Conservation (phyloP, 352 stramenopile species). For the Pythium phragmiticola region DNA sequence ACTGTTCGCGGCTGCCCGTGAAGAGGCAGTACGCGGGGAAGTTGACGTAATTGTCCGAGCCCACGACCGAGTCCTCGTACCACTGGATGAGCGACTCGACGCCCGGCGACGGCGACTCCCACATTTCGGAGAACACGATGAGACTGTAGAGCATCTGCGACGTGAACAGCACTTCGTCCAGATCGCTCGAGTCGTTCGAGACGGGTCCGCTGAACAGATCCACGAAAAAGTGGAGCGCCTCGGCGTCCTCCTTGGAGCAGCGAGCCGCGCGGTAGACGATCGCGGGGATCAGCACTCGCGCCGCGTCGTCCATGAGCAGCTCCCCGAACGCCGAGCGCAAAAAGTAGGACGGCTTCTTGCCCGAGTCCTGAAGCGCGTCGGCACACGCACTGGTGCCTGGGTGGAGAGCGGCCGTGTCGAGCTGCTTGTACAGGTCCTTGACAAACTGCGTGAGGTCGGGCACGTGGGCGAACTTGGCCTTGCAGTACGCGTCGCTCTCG, state of each 20-base stretch:
- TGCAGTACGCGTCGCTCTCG: slow-evolving; percentile 56
- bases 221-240: slow-evolving; percentile 14
- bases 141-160: slow-evolving; percentile 31
- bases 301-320: slow-evolving; percentile 49
- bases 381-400: slow-evolving; percentile 41
- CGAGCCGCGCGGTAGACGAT: slow-evolving; percentile 10
- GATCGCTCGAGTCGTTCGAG: background rate
- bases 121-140: slow-evolving; percentile 31
- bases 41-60: slow-evolving; percentile 56
- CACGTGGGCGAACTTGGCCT: slow-evolving; percentile 57
- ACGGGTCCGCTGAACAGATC: slow-evolving; percentile 2
- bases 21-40: slow-evolving; percentile 68
- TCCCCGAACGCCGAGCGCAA: slow-evolving; percentile 63
- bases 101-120: slow-evolving; percentile 20
- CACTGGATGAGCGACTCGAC: slow-evolving; percentile 34
- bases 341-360: slow-evolving; percentile 58
- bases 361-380: slow-evolving; percentile 41
- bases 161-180: slow-evolving; percentile 18
- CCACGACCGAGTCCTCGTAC: slow-evolving; percentile 64
- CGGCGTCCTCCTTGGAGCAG: slow-evolving; percentile 6
- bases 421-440: slow-evolving; percentile 44
- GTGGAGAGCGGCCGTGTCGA: slow-evolving; percentile 39
- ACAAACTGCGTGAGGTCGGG: slow-evolving; percentile 49
- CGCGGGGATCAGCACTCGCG: slow-evolving; percentile 6
- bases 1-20: slow-evolving; percentile 56